These are phyloP conservation scores for Solanum clarkiae DNA, from an alignment of 257 asterid species.

Conservation along the genomic window DNA sequence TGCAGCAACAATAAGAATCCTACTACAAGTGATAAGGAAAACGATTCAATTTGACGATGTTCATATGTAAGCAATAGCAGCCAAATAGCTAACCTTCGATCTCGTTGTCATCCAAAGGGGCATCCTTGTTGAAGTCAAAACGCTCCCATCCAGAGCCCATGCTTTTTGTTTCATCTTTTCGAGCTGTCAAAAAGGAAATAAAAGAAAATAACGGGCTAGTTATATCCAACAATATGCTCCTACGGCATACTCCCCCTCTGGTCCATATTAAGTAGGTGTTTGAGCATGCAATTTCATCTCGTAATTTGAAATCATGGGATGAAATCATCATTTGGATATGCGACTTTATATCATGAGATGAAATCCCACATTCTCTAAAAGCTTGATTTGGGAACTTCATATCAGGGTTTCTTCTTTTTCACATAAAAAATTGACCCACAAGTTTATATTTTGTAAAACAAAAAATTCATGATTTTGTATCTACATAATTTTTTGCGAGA, in stretches of 20 bases:
- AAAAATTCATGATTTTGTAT: not conserved
- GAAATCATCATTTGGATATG: not conserved
- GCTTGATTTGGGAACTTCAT: not conserved
- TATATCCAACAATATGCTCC: not conserved
- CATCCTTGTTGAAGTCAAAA: constrained; percentile 81
- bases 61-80: not conserved
- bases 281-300: not conserved
- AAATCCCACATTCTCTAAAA: not conserved
- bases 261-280: not conserved
- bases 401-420: not conserved
- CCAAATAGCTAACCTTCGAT: constrained; percentile 48
- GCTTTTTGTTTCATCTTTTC: constrained; percentile 64
- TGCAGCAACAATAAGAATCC: not conserved
- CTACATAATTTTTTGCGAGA: not conserved
- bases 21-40: not conserved
- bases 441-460: not conserved
- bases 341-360: not conserved
- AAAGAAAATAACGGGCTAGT: not conserved
- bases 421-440: not conserved
- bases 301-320: not conserved
- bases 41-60: not conserved
- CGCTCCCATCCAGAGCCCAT: constrained; percentile 97
- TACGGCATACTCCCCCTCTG: not conserved
- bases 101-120: constrained; percentile 89
- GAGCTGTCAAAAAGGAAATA: constrained; percentile 25